Percentiles rank a stretch among this genome's conserved stretches.
Evolutionary conservation across 1,284 basidiomycete species (phyloP).

Genomic region (Cutaneotrichosporon cyanovorans): DNA sequence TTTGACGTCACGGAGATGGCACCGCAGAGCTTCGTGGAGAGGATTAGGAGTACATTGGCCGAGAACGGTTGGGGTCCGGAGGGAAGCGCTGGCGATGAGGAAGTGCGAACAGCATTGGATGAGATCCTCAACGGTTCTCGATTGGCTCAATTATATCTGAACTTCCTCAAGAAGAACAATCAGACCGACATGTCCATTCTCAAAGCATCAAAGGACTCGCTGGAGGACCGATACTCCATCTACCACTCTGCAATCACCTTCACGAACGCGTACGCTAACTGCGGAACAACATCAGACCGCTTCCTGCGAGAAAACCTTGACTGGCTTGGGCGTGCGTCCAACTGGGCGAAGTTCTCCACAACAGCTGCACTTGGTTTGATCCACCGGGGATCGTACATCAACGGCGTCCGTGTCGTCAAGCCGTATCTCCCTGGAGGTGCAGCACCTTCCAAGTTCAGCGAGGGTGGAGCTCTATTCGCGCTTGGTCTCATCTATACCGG

Average conservation of each 20-base stretch:
- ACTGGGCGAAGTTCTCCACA: constrained; percentile 96
- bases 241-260: constrained; percentile 92
- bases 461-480: constrained; percentile 87
- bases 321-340: constrained; percentile 84
- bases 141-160: constrained; percentile 81
- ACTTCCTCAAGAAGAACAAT: constrained; percentile 90
- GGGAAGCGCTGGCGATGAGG: constrained; percentile 55
- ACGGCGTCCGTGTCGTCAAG: constrained; percentile 84
- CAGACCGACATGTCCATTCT: constrained; percentile 83
- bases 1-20: constrained; percentile 91
- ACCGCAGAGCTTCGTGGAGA: constrained; percentile 80
- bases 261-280: constrained; percentile 92
- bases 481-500: constrained; percentile 86
- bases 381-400: constrained; percentile 88
- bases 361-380: constrained; percentile 93
- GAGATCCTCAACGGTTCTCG: constrained; percentile 76
- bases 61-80: constrained; percentile 29
- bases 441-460: constrained; percentile 63
- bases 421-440: constrained; percentile 78
- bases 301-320: constrained; percentile 92
- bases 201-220: constrained; percentile 78
- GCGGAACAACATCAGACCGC: constrained; percentile 84
- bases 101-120: constrained; percentile 38
- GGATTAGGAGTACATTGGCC: constrained; percentile 46
- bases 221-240: constrained; percentile 90